These are phyloP conservation scores for Pyrenophora seminiperda DNA, from an alignment of 2,329 filamentous ascomycete species.

Conservation along the genomic window DNA sequence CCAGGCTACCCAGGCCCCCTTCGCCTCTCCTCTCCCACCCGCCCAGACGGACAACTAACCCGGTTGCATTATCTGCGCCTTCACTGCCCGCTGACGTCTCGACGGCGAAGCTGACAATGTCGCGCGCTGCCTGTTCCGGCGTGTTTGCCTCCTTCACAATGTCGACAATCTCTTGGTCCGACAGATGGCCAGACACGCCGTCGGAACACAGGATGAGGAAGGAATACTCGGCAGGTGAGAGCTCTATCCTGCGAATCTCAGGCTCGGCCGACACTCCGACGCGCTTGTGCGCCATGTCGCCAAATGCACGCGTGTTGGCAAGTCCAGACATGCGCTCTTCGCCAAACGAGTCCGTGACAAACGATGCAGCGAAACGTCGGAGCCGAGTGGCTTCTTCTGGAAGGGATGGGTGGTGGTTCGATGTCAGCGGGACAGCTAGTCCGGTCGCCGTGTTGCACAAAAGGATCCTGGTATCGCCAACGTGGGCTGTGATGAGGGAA, in stretches of 20 bases:
- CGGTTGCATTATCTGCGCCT: conserved; percentile 66
- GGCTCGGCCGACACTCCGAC: conserved; percentile 94
- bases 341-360: conserved; percentile 95
- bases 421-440: conserved; percentile 78
- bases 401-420: conserved; percentile 89
- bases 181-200: conserved; percentile 82
- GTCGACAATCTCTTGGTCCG: conserved; percentile 95
- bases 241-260: conserved; percentile 78
- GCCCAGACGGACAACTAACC: conserved; percentile 65
- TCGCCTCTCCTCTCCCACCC: conserved; percentile 74
- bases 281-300: conserved; percentile 88
- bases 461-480: conserved; percentile 89
- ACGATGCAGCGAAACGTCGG: conserved; percentile 81
- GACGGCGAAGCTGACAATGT: conserved; percentile 84
- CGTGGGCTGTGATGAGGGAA: conserved; percentile 84
- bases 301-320: conserved; percentile 92
- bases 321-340: conserved; percentile 94
- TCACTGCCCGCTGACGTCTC: conserved; percentile 68
- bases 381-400: conserved; percentile 83
- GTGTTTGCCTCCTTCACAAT: conserved; percentile 92
- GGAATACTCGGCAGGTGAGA: conserved; percentile 81
- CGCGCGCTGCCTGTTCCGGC: conserved; percentile 79
- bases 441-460: conserved; percentile 87
- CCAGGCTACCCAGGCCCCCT: conserved; percentile 84
- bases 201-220: conserved; percentile 90